Evolutionary conservation across 805 yeast genomes (phyloP), one percentile per base, ranked within the genome.

Genomic region (Pichia exigua): DNA sequence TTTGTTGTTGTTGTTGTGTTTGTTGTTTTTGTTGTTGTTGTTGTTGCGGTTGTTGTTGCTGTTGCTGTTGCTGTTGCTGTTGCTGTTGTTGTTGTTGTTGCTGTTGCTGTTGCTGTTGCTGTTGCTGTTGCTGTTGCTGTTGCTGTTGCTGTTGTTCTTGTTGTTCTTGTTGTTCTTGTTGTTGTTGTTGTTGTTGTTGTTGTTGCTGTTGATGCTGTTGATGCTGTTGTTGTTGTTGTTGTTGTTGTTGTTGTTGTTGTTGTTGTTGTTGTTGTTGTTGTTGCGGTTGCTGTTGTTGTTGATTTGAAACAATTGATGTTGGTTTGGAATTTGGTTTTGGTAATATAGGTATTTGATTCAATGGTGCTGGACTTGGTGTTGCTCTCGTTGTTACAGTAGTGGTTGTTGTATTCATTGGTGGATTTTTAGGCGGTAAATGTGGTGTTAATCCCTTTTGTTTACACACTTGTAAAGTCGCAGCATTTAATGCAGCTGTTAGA

Each of bases 401-500:
- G 3, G 35, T n/a, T 30, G 35, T 13, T 12, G 35, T 30, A 13
- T 10, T 30, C 10, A 12, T 30, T 30, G 41, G 17, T 12, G 45
- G 18, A 20, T 18, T 47, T 39, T 56, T 54, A 2, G 60, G 54
- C 4, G 59, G 61, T 32, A 54, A 43, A 44, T 58, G 54, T 12
- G 57, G 56, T 45, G 75, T 73, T 12, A 75, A 56, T 9, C 69
- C 73, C 56, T 76, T 73, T 45, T 81, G 81, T 60, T 77, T 77
- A 0, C 83, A 79, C 2, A 79, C 77, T 58, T 79, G 79, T 24
- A 72, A 71, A 1, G 91, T 84, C 0, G 91, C 87, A 45, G 88
- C 88, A 59, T 87, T 84, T 60, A 87, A 78, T 1, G 94, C 94
- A 42, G 87, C 86, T 8, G 87, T 88, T 57, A 87, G 72, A 54